Conservation (phyloP, 2,329 filamentous ascomycete genomes). For the Nemania sp. region DNA sequence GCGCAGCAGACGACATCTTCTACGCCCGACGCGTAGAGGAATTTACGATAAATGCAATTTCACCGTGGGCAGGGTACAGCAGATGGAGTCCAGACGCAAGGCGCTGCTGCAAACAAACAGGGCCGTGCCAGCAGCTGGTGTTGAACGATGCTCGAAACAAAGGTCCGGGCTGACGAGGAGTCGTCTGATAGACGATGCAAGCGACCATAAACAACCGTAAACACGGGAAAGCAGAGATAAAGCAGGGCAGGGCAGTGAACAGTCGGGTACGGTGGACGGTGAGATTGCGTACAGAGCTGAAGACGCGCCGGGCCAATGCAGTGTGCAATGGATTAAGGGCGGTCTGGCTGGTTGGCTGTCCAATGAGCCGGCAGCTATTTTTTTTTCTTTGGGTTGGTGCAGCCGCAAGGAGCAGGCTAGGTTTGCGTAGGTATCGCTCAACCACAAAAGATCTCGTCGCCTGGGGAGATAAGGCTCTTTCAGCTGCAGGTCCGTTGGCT, state of each 20-base stretch:
- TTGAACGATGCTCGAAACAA: constrained; percentile 13
- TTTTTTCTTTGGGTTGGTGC: constrained; percentile 7
- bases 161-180: constrained; percentile 7
- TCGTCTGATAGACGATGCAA: constrained; percentile 18
- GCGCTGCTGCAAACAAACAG: constrained; percentile 3
- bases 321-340: constrained; percentile 14
- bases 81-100: not conserved
- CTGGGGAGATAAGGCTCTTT: no score
- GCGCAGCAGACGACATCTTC: constrained; percentile 66
- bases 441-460: no score
- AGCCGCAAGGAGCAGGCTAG: constrained; percentile 5
- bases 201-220: constrained; percentile 13
- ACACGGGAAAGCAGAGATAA: constrained; percentile 10
- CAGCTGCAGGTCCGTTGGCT: no score
- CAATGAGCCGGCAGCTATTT: constrained; percentile 13
- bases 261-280: constrained; percentile 13
- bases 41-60: constrained; percentile 2
- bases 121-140: not conserved
- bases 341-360: constrained; percentile 23
- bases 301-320: constrained; percentile 24
- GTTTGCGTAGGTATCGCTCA: constrained; percentile 13
- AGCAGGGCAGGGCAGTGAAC: constrained; percentile 9
- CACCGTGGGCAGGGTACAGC: not conserved
- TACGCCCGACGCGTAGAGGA: constrained; percentile 38
- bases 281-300: constrained; percentile 23